Evolutionary conservation across 768 basidiomycete genomes (phyloP), one percentile per base, ranked within the genome.

Genomic region (Melanogaster broomeanus): DNA sequence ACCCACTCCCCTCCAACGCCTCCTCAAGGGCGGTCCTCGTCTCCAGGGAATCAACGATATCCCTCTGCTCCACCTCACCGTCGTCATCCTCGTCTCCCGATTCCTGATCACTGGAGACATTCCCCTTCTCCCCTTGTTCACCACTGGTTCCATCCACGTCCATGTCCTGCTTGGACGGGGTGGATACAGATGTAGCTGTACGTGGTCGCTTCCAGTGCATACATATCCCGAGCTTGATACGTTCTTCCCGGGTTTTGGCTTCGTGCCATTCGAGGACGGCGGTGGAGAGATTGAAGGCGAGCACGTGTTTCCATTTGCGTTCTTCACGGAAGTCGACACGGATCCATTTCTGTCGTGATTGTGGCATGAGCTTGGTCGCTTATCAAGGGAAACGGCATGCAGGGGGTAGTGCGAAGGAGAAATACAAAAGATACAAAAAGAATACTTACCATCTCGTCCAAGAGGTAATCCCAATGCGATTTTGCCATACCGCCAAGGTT

Each of bases 321-420:
- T 99, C 97, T 69, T 98, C 95, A 18, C 90, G 85, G 59, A 97
- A 98, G 66, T 99, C 97, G 33, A 82, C 82, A 24, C 92, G 88
- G 83, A 99, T 88, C 97, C 97, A 99, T 82, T 88, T 92, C 95
- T 94, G 58, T 44, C 34, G 19, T 49, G 15, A 31, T 55, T 42
- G 45, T 31, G 21, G n/a, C 42, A 45, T 61, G 39, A 66, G 63
- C 22, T 13, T 34, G 24, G 0, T 40, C 24, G 39, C 21, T 13
- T 39, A 43, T 28, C 37, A 45, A 33, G 21, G 30, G 50, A 7
- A 37, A 24, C 21, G 31, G 35, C n/a, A 33, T 44, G 33, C 43
- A 13, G 41, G 22, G 12, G 31, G 15, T 12, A 38, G 34, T 16
- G 37, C 42, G 52, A 30, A 38, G 44, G 18, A 37, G 34, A 10